phyloP scores from a whole-genome alignment of 1,139 yeast species.

The Dujonia santamariae region DNA sequence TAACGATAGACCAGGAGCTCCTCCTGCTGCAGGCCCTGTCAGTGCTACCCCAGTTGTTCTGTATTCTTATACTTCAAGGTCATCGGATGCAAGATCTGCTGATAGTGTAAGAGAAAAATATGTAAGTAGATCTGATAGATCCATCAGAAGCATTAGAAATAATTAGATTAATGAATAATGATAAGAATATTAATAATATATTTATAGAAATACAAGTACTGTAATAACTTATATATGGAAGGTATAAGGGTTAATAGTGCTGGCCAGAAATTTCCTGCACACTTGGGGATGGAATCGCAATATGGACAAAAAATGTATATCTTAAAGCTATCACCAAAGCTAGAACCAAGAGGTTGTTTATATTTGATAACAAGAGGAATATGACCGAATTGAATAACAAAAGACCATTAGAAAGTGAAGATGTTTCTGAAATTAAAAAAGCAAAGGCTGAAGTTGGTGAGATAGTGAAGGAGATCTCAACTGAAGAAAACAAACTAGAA shows the following conservation, averaged over 20 bases:
- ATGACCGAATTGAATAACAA: not conserved
- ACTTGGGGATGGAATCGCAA: too few relatives aligned
- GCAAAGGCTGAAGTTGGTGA: not conserved
- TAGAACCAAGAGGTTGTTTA: not conserved
- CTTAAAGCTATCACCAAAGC: too few relatives aligned
- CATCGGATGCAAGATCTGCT: constrained; percentile 8
- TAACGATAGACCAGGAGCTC: too few relatives aligned
- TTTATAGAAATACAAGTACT: too few relatives aligned
- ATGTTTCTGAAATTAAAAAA: constrained; percentile 3
- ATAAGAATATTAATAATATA: too few relatives aligned
- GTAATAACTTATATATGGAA: too few relatives aligned
- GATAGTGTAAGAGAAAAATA: constrained; percentile 30
- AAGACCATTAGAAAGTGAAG: constrained; percentile 3
- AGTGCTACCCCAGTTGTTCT: not conserved
- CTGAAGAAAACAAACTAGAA: not conserved
- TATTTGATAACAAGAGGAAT: not conserved
- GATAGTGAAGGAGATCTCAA: not conserved
- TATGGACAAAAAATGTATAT: too few relatives aligned
- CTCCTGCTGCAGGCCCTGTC: not conserved
- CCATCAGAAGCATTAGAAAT: constrained; percentile 24
- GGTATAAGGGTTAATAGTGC: too few relatives aligned
- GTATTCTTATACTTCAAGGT: constrained; percentile 6
- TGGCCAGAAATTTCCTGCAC: too few relatives aligned
- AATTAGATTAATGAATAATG: too few relatives aligned
- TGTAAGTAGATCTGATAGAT: constrained; percentile 14